Percentiles rank a stretch among this genome's conserved stretches.
Conservation (phyloP, 2,329 filamentous ascomycete genomes). For the Botryotinia convoluta region DNA sequence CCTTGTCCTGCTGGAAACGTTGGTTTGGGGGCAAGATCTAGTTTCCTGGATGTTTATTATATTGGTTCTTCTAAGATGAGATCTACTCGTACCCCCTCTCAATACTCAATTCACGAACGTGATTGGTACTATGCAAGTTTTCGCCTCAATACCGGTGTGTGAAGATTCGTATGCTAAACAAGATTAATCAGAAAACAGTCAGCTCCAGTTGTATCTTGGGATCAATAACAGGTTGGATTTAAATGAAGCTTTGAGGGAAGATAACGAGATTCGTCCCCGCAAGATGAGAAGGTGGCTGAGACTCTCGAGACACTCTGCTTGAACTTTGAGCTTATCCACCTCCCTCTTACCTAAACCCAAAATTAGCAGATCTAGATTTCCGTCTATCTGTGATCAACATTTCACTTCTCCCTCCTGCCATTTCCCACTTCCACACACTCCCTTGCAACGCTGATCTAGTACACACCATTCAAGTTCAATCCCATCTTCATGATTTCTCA, state of each 20-base stretch:
- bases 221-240: neutral
- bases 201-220: neutral
- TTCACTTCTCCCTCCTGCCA: neutral
- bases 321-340: neutral
- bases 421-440: neutral
- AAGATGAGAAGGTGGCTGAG: conserved; percentile 6
- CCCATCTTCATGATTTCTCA: neutral
- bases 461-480: neutral
- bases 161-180: neutral
- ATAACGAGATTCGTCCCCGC: neutral
- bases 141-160: conserved; percentile 20
- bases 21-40: neutral
- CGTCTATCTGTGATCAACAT: neutral
- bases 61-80: neutral
- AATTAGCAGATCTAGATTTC: conserved; percentile 9
- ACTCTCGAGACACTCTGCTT: neutral
- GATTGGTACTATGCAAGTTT: neutral
- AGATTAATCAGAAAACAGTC: conserved; percentile 1
- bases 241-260: neutral
- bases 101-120: neutral
- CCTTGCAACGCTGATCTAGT: conserved; percentile 6
- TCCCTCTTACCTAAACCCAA: neutral
- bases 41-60: conserved; percentile 1
- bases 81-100: neutral
- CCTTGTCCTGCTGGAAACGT: conserved; percentile 18